Evolutionary conservation across 441 rosid species (phyloP).

Genomic region (Euphorbia schlechtendalii): DNA sequence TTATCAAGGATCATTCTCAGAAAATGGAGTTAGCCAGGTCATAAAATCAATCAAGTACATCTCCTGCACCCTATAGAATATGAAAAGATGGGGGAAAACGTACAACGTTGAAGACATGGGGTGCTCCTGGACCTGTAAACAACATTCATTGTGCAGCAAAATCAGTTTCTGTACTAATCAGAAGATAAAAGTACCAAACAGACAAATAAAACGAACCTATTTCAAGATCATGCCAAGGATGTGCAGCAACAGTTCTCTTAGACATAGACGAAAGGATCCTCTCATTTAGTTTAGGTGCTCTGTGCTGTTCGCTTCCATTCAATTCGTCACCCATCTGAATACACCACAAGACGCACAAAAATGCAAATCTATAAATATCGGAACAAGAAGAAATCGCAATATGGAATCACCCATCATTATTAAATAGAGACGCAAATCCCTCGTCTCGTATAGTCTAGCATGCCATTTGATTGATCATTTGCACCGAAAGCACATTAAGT

Average conservation of each 20-base stretch:
- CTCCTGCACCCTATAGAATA: no score
- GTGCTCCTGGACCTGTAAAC: no score
- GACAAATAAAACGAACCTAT: constrained; percentile 40
- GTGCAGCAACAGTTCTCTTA: constrained; percentile 99
- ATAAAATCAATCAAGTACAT: no score
- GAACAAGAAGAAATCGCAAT: background rate
- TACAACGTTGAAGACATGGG: no score
- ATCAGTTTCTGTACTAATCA: no score
- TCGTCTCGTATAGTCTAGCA: background rate
- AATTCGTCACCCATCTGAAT: constrained; percentile 51
- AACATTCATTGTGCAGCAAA: no score
- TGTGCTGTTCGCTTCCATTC: constrained; percentile 24
- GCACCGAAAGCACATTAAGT: background rate
- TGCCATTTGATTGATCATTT: background rate
- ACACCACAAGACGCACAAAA: no score
- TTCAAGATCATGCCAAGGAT: constrained; percentile 99
- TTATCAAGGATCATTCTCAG: no score
- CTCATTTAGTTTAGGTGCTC: constrained; percentile 52
- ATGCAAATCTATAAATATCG: background rate
- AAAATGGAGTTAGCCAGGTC: no score
- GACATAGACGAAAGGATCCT: no score
- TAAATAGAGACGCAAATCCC: background rate
- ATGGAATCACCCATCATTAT: constrained; percentile 12
- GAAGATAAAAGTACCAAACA: no score
- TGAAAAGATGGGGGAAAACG: no score